Evolutionary conservation across 164 flowering plant species (phyloP).

Genomic region (Aristolochia fimbriata): DNA sequence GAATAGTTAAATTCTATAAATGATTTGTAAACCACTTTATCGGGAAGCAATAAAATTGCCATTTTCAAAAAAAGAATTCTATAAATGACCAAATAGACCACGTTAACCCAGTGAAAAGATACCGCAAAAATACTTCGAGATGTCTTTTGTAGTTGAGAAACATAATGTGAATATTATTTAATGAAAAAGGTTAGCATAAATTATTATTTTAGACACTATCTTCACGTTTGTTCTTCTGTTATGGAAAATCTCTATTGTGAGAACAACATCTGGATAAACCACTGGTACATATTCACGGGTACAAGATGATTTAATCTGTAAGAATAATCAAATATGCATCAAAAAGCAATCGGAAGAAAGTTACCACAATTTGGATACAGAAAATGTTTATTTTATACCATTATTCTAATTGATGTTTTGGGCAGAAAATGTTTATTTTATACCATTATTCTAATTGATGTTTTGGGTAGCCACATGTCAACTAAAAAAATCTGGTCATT

Average conservation of each 20-base stretch:
- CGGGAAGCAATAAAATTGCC: no score
- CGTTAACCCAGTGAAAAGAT: not conserved
- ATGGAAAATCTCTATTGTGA: conserved; percentile 67
- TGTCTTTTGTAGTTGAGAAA: not conserved
- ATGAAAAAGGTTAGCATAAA: not conserved
- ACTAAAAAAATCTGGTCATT: no score
- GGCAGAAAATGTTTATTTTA: no score
- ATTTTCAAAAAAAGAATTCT: no score
- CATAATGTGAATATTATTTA: not conserved
- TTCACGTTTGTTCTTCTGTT: conserved; percentile 23
- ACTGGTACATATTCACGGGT: conserved; percentile 26
- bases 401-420: no score
- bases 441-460: no score
- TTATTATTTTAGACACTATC: no score
- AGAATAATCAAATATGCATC: not conserved
- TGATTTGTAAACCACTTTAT: no score
- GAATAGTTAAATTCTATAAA: not conserved
- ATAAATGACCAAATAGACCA: not conserved
- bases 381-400: not conserved
- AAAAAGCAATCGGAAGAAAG: not conserved
- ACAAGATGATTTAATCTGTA: conserved; percentile 36
- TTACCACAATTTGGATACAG: not conserved
- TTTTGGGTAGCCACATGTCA: no score
- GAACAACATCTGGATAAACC: conserved; percentile 50
- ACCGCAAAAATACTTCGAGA: not conserved